phyloP scores from a whole-genome alignment of 306 rosid genomes.

The Styphnolobium japonicum region DNA sequence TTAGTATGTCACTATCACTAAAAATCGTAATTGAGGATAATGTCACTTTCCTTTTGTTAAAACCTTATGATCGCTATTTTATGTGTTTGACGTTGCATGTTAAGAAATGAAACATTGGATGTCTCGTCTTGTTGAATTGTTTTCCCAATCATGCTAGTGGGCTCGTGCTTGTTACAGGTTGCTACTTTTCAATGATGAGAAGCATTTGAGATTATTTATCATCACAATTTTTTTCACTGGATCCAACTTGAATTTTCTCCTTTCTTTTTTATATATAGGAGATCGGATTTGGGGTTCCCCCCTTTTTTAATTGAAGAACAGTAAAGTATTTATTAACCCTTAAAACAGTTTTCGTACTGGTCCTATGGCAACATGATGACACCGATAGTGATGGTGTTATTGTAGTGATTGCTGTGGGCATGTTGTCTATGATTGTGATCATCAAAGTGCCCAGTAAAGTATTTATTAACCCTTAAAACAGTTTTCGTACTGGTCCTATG shows the following conservation, averaged over 20 bases:
- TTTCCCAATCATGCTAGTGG: not conserved
- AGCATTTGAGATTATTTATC: not conserved
- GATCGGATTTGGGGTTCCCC: not conserved
- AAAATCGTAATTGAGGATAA: not conserved
- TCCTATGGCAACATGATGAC: not conserved
- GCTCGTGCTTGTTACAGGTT: not conserved
- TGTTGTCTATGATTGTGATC: not conserved
- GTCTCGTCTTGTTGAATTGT: not conserved
- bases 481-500: not conserved
- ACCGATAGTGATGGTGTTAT: not conserved
- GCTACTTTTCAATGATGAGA: not conserved
- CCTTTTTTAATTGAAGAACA: no score
- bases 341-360: not conserved
- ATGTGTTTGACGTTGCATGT: not conserved
- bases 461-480: not conserved
- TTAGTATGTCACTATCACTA: not conserved
- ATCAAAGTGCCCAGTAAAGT: not conserved
- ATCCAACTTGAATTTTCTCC: not conserved
- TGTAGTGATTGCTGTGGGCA: not conserved
- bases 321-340: not conserved
- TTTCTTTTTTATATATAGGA: not conserved
- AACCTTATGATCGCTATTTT: not conserved
- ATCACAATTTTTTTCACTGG: not conserved
- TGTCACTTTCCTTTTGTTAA: not conserved
- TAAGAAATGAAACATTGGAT: not conserved